Base-by-base conservation (phyloP, 1,284 basidiomycete genomes). In the Moesziomyces parantarcticus region DNA sequence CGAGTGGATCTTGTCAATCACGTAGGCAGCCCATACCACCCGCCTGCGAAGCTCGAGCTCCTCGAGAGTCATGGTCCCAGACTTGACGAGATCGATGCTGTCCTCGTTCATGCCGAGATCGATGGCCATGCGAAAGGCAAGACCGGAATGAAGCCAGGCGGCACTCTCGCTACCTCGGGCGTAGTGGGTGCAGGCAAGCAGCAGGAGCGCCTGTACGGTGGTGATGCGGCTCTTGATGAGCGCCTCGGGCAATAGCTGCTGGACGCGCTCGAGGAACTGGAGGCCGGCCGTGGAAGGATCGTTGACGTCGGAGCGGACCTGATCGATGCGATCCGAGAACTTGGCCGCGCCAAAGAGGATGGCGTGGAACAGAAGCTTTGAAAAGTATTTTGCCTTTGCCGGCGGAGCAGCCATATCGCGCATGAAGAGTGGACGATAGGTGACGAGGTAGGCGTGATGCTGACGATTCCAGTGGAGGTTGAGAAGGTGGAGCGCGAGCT, bases 381-480 rank as follows among this genome's bases (percentile, higher is more conserved):
- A 77, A 51, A 81, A 82, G 56, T 80, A 80, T 13, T 50, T 55
- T 1, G 59, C 53, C 45, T 55, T 41, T 8, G 69, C 77, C 14
- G 77, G 75, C 18, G 60, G 57, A 43, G 63, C 71, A 0, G 77
- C 75, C 79, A 80, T 81, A 59, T 82, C 81, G 0, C 79, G 63
- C 58, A 73, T 82, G 57, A 82, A 82, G 14, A 78, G 58, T 50
- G 66, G 63, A 23, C 80, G 72, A 46, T 82, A 82, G 2, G 79
- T 80, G 47, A 82, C 77, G 32, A 81, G 64, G 43, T 80, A 80
- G 7, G 78, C 81, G 47, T 76, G 76, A 42, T 83, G 81, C 45
- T 83, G 81, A n/a, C 81, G 58, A 59, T 83, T 81, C 76, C 80
- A 83, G 44, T 83, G 81, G 23, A 83, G 56, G 14, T 72, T 80